phyloP scores from a whole-genome alignment of 2,329 filamentous ascomycete species.

The Pseudogymnoascus sp. region DNA sequence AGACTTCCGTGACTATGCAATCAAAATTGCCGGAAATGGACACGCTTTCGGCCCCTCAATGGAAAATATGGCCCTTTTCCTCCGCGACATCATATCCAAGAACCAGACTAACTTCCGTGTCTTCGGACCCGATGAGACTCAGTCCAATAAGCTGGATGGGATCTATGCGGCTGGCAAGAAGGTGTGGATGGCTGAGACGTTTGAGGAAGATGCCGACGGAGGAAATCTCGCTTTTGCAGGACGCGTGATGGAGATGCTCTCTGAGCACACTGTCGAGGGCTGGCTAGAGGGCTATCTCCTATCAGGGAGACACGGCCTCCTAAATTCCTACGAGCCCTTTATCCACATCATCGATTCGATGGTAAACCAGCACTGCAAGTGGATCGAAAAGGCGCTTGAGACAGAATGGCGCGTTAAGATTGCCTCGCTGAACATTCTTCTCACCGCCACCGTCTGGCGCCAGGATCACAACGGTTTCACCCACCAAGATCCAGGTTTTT shows the following conservation, averaged over 20 bases:
- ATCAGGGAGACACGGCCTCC: constrained; percentile 63
- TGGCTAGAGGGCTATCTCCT: constrained; percentile 75
- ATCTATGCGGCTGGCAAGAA: constrained; percentile 71
- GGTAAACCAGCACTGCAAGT: constrained; percentile 82
- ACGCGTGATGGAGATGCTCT: constrained; percentile 77
- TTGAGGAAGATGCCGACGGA: constrained; percentile 65
- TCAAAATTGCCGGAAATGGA: constrained; percentile 53
- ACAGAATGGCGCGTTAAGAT: constrained; percentile 68
- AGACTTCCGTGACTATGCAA: constrained; percentile 59
- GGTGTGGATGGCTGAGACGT: constrained; percentile 71
- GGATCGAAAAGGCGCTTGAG: constrained; percentile 74
- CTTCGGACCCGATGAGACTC: constrained; percentile 72
- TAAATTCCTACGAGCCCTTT: constrained; percentile 78
- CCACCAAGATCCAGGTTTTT: constrained; percentile 72
- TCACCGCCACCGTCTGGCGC: constrained; percentile 71
- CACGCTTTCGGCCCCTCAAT: constrained; percentile 53
- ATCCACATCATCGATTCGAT: constrained; percentile 78
- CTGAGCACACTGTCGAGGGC: constrained; percentile 69
- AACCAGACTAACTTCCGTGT: constrained; percentile 64
- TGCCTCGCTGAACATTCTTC: constrained; percentile 68
- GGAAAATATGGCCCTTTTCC: constrained; percentile 57
- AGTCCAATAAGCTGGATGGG: constrained; percentile 66
- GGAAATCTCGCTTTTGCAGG: constrained; percentile 62
- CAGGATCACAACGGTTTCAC: constrained; percentile 82
- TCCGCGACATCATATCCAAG: constrained; percentile 56